Evolutionary conservation across 805 yeast species (phyloP), one percentile per base, ranked within the genome.

Genomic region (Metschnikowia cerradonensis): DNA sequence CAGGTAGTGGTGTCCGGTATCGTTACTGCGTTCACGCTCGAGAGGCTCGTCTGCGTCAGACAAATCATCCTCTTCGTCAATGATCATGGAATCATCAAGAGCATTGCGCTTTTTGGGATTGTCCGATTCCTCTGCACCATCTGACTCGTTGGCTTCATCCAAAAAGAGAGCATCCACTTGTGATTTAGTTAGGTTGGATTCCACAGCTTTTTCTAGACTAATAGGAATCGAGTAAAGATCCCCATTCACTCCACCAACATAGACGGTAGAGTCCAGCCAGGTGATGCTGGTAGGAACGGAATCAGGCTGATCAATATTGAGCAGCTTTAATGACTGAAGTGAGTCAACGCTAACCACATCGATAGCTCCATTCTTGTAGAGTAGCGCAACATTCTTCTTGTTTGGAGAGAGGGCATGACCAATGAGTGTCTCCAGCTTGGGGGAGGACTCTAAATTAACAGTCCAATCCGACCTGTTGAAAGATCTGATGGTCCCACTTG

Each of bases 331-430:
- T 63, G 70, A 48, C 67, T 68, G 7, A 68, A 62, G 52, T 3
- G 54, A n/a, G 6, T 47, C 36, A 17, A 78, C 65, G 55, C 84
- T 79, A 84, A 88, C 85, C 4, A 91, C 61, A 11, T 78, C 66
- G 11, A 86, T 60, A 31, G 66, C 66, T 40, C 79, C 78, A 48
- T 77, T 80, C n/a, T 74, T 55, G 46, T 79, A 82, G 14, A 81
- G 72, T 6, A 83, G 74, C 0, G 91, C 92, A 2, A 90, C 49
- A 54, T 71, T 76, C 1, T 75, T 72, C 30, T 87, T 87, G 57
- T 79, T 74, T 11, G 88, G 83, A 17, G 88, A 83, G 72, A 88
- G 78, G 47, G 75, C 69, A 44, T 86, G 60, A 46, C 80, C 85
- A 6, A 79, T 73, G 49, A 35, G 54, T 20, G 19, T 49, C 34